Base-by-base conservation (phyloP, 2,329 filamentous ascomycete genomes). In the Diaporthe nobilis region DNA sequence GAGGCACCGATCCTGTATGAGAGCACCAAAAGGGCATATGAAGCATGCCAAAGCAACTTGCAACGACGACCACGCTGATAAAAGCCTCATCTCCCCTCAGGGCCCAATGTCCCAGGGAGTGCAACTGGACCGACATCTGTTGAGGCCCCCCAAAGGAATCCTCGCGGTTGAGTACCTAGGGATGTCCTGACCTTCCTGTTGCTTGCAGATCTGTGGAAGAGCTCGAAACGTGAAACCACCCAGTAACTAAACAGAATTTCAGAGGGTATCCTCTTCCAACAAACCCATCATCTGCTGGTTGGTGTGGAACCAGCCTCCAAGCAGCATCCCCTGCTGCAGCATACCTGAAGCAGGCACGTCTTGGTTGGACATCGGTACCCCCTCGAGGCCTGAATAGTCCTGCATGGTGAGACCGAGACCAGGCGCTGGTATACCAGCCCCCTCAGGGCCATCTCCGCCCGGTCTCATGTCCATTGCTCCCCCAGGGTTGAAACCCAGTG, bases 401-500 rank as follows among this genome's bases (percentile, higher is more conserved):
- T 68, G 63, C 63, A 68, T 53, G 34, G n/a, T 28, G 3, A 68
- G 31, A 68, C 47, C 6, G 22, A 68, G 31, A 9, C 47, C 47
- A 12, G 20, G 12, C 13, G 31, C 4, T 39, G 31, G 31, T 7
- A 53, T 15, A 28, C 31, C 49, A 22, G 22, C 13, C 3, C 44
- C 63, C 13, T 68, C 44, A 2, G 44, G 8, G 9, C 63, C 31
- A 20, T 68, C 47, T n/a, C 31, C 47, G 20, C 31, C 47, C 6
- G 39, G 63, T 12, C 63, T 39, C 22, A 39, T 34, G 4, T 53
- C 63, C 47, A 68, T 37, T 3, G n/a, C 37, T 37, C 39, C 55
- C 37, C 68, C 77, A 15, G 73, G 75, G 20, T 80, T 81, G 39
- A 91, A 84, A 0, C 90, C 89, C 4, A 91, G 82, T 0, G 88